Evolutionary conservation across 805 yeast species (phyloP).

Genomic region (Komagataella ulmi): DNA sequence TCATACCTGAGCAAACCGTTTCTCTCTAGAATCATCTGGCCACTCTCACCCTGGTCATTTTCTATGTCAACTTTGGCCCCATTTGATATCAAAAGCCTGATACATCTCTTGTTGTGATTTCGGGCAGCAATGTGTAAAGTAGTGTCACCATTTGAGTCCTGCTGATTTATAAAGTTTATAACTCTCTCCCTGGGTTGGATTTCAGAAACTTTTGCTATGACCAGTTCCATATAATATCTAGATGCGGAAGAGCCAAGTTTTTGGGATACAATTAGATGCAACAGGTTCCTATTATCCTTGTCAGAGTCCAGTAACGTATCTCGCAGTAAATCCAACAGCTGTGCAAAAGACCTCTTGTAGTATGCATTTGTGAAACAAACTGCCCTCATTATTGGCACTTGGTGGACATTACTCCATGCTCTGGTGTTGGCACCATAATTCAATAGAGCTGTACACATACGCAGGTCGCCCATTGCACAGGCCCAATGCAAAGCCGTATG

Average conservation of each 20-base stretch:
- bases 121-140: slow-evolving; percentile 37
- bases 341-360: slow-evolving; percentile 68
- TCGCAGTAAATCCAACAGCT: slow-evolving; percentile 60
- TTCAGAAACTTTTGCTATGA: slow-evolving; percentile 62
- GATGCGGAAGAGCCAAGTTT: slow-evolving; percentile 54
- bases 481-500: slow-evolving; percentile 97
- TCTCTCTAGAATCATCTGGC: slow-evolving; percentile 6
- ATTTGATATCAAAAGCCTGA: slow-evolving; percentile 28
- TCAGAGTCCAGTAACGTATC: slow-evolving; percentile 74
- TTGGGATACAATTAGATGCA: slow-evolving; percentile 74
- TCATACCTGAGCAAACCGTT: not conserved
- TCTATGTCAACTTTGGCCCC: slow-evolving; percentile 40
- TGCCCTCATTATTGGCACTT: slow-evolving; percentile 78
- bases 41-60: slow-evolving; percentile 30
- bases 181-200: slow-evolving; percentile 48
- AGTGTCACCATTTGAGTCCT: slow-evolving; percentile 45
- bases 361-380: slow-evolving; percentile 82
- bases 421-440: slow-evolving; percentile 63
- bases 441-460: slow-evolving; percentile 62
- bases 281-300: slow-evolving; percentile 55
- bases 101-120: slow-evolving; percentile 30
- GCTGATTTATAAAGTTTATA: slow-evolving; percentile 40
- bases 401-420: slow-evolving; percentile 54
- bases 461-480: slow-evolving; percentile 82
- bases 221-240: slow-evolving; percentile 64